Conservation (phyloP, 2,329 filamentous ascomycete species). For the Hirsutella rhossiliensis region DNA sequence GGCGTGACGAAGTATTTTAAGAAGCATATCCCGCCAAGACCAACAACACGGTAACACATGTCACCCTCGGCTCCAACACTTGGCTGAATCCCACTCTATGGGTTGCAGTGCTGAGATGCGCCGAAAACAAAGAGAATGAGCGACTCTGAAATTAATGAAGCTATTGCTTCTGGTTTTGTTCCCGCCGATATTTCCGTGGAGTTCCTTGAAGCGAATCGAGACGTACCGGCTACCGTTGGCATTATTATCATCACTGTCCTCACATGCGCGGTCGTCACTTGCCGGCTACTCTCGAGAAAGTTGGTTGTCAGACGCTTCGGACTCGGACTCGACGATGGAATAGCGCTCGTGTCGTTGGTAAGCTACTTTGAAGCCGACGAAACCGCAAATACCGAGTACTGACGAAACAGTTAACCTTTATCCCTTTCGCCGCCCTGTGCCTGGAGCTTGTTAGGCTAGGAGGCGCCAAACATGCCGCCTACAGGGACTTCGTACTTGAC, state of each 20-base stretch:
- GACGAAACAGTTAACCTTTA: neutral
- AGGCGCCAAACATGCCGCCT: neutral
- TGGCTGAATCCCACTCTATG: too few species aligned
- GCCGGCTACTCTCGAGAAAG: constrained; percentile 1
- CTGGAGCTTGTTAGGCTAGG: neutral
- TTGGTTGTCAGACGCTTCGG: neutral
- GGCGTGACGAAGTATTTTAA: too few species aligned
- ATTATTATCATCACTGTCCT: constrained; percentile 1
- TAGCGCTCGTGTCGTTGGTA: neutral
- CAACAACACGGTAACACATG: too few species aligned
- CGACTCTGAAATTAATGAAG: neutral
- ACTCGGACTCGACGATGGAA: neutral
- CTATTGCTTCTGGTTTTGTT: neutral
- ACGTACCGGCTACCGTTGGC: neutral
- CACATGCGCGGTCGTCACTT: neutral
- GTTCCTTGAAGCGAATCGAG: neutral
- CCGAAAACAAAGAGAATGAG: too few species aligned
- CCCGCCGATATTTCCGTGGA: neutral
- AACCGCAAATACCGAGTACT: neutral
- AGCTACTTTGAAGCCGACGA: too few species aligned
- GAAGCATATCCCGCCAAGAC: too few species aligned
- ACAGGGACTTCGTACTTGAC: neutral
- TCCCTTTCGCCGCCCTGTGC: neutral
- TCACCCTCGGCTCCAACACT: too few species aligned
- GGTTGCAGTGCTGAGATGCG: too few species aligned